Conservation (phyloP, 2,329 filamentous ascomycete species). For the Bertia moriformis region DNA sequence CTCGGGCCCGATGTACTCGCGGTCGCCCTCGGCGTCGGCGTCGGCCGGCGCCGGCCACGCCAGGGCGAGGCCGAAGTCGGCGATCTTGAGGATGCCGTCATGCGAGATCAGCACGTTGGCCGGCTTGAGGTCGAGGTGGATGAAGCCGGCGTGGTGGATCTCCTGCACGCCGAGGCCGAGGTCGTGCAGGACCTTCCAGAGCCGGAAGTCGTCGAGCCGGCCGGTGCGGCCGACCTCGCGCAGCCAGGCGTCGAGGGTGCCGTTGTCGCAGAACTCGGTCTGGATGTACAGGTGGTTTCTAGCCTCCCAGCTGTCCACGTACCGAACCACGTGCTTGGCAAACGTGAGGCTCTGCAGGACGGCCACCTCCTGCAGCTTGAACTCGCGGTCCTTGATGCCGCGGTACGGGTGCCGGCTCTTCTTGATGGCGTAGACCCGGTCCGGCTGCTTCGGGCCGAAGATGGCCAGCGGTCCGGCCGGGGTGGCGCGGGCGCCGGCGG, state of each 20-base stretch:
- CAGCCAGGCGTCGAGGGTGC: conserved; percentile 75
- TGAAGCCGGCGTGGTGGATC: conserved; percentile 77
- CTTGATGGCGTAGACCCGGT: conserved; percentile 77
- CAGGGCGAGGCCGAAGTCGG: conserved; percentile 72
- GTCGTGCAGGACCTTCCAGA: conserved; percentile 95
- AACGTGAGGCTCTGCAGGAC: conserved; percentile 62
- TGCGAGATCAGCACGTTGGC: conserved; percentile 73
- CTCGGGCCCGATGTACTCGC: conserved; percentile 90
- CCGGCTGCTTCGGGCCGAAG: conserved; percentile 34
- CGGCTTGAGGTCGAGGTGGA: conserved; percentile 74
- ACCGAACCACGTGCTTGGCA: conserved; percentile 72
- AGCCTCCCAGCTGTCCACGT: conserved; percentile 77
- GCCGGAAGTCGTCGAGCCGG: conserved; percentile 86
- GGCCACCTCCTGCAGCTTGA: conserved; percentile 74
- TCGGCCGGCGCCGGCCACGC: conserved; percentile 60
- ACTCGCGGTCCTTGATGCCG: conserved; percentile 65
- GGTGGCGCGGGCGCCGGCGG: not conserved
- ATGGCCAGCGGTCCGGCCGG: conserved; percentile 18
- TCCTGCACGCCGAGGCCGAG: conserved; percentile 69
- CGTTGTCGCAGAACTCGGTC: conserved; percentile 92
- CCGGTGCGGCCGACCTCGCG: conserved; percentile 70
- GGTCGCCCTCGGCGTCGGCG: conserved; percentile 83
- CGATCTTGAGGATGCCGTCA: conserved; percentile 71
- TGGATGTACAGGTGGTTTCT: conserved; percentile 84
- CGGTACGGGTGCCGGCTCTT: conserved; percentile 71